A percentile compares a stretch with the other conserved stretches of the same genome.
phyloP scores from a whole-genome alignment of 2,329 filamentous ascomycete genomes.

The Orbilia quercus region DNA sequence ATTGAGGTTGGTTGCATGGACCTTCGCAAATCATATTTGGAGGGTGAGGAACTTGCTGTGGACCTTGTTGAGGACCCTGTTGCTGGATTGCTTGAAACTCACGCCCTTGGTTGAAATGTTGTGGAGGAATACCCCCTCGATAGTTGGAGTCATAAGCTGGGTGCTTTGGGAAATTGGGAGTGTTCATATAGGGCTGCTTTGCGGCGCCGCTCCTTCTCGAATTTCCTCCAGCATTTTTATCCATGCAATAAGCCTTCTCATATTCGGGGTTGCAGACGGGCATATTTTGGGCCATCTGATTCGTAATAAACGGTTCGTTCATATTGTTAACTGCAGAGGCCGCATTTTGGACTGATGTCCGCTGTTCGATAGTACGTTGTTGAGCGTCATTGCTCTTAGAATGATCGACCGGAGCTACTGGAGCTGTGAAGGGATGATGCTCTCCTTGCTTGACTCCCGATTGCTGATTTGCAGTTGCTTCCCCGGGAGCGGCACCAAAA shows the following conservation, averaged over 20 bases:
- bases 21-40: conserved; percentile 41
- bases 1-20: conserved; percentile 44
- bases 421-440: too few relatives aligned
- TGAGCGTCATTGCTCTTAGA: neutral
- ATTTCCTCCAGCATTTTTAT: conserved; percentile 1
- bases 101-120: neutral
- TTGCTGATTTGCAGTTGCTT: neutral
- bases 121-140: neutral
- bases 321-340: neutral
- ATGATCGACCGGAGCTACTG: too few relatives aligned
- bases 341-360: neutral
- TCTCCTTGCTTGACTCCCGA: neutral
- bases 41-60: conserved; percentile 7
- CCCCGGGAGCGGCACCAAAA: neutral
- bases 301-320: neutral
- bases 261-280: conserved; percentile 6
- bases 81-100: conserved; percentile 8
- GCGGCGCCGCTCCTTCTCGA: conserved; percentile 7
- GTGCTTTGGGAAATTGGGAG: conserved; percentile 8
- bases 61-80: neutral
- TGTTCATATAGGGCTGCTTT: conserved; percentile 22
- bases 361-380: too few relatives aligned
- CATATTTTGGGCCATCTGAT: conserved; percentile 10
- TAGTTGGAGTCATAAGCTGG: conserved; percentile 12
- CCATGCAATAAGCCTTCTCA: conserved; percentile 14